Evolutionary conservation across 192 early-diverging fungal species (phyloP).

Genomic region (Backusella westeae): DNA sequence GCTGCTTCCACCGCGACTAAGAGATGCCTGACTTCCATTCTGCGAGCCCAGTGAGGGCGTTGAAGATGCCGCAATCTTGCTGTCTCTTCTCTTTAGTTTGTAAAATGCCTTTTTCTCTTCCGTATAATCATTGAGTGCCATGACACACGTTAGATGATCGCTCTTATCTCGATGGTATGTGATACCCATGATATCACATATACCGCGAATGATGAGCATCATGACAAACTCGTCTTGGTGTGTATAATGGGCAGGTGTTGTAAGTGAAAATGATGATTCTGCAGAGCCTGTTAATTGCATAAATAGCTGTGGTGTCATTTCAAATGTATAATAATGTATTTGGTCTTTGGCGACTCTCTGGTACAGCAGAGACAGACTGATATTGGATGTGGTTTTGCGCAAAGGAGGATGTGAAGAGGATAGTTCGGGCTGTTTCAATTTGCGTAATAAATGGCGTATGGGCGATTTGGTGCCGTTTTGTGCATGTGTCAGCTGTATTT

Average conservation of each 20-base stretch:
- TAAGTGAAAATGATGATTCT: background rate
- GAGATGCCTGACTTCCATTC: conserved; percentile 10
- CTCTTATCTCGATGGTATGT: conserved; percentile 25
- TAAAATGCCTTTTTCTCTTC: conserved; percentile 11
- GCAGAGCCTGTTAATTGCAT: background rate
- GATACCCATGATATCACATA: conserved; percentile 33
- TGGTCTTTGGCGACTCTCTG: conserved; percentile 32
- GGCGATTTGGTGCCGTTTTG: conserved; percentile 3
- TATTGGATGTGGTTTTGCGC: conserved; percentile 9
- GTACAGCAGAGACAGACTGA: conserved; percentile 23
- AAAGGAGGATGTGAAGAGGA: background rate
- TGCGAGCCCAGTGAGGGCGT: background rate
- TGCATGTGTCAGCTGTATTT: conserved; percentile 14
- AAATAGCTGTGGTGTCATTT: conserved; percentile 12
- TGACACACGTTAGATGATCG: conserved; percentile 19
- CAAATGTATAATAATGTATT: conserved; percentile 27
- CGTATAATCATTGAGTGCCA: conserved; percentile 22
- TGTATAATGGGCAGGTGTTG: background rate
- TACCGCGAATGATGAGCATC: conserved; percentile 21
- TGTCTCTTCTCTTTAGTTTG: conserved; percentile 11
- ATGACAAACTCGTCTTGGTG: conserved; percentile 20
- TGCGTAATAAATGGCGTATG: conserved; percentile 19
- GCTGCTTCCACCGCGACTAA: conserved; percentile 10
- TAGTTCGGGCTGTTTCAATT: conserved; percentile 9
- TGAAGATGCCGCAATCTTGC: conserved; percentile 1